Conservation (phyloP, 306 rosid species). For the Ammopiptanthus mongolicus region DNA sequence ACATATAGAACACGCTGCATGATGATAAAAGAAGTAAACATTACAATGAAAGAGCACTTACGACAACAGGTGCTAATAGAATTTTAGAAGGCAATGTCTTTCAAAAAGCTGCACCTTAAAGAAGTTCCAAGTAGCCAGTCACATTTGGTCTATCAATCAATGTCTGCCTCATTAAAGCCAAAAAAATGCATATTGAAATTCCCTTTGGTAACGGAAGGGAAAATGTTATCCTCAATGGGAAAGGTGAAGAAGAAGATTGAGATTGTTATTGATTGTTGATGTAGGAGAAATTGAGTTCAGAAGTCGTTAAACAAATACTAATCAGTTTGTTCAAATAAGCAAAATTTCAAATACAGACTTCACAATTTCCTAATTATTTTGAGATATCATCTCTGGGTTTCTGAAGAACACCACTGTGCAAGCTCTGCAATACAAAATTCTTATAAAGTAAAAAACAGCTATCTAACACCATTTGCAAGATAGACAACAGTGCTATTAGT, state of each 20-base stretch:
- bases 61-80: not conserved
- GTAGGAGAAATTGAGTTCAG: not conserved
- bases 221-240: not conserved
- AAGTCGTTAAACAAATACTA: not conserved
- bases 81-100: not conserved
- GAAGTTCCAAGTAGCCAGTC: not conserved
- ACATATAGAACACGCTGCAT: slow-evolving; percentile 47
- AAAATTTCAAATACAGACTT: not conserved
- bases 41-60: slow-evolving; percentile 9
- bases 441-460: not conserved
- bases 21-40: slow-evolving; percentile 5
- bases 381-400: not conserved
- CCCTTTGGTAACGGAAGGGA: not conserved
- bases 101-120: not conserved
- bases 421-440: not conserved
- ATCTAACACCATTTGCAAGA: not conserved
- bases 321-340: not conserved
- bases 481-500: not conserved
- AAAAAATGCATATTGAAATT: not conserved
- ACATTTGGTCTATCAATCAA: not conserved
- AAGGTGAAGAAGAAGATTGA: not conserved
- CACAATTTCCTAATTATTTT: not conserved
- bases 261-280: not conserved
- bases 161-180: not conserved
- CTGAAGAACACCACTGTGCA: not conserved